A percentile compares a stretch with the other conserved stretches of the same genome.
These are phyloP conservation scores for Suhomyces bribrorum DNA, from an alignment of 1,139 yeast species.

Conservation along the genomic window DNA sequence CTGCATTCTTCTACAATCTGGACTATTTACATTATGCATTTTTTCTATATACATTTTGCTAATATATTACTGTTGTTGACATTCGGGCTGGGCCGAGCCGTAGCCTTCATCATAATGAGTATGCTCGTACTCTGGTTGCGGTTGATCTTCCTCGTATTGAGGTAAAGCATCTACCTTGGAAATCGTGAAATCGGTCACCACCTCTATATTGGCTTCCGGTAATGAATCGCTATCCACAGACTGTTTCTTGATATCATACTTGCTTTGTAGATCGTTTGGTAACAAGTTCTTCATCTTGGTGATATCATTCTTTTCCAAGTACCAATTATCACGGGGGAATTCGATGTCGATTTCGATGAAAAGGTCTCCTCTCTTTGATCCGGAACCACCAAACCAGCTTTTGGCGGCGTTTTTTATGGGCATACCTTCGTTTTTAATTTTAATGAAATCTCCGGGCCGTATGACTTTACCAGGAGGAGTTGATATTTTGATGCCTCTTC, in stretches of 20 bases:
- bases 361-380: constrained; percentile 61
- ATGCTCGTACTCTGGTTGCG: constrained; percentile 18
- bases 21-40: constrained; percentile 14
- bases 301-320: constrained; percentile 63
- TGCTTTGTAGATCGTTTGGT: constrained; percentile 42
- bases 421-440: constrained; percentile 83
- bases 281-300: constrained; percentile 53
- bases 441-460: constrained; percentile 72
- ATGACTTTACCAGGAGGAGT: constrained; percentile 78
- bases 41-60: constrained; percentile 7
- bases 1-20: not conserved
- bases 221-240: constrained; percentile 28
- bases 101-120: constrained; percentile 15
- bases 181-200: constrained; percentile 43
- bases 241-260: constrained; percentile 25
- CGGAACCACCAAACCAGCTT: constrained; percentile 35
- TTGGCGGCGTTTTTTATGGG: constrained; percentile 49
- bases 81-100: constrained; percentile 38
- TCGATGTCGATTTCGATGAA: constrained; percentile 70
- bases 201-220: constrained; percentile 42
- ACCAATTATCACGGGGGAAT: constrained; percentile 86
- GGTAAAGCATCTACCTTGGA: constrained; percentile 36
- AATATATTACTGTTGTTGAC: constrained; percentile 38
- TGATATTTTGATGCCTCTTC: constrained; percentile 63
- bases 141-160: constrained; percentile 30